phyloP scores from a whole-genome alignment of 768 basidiomycete genomes.

The Trametes gibbosa region DNA sequence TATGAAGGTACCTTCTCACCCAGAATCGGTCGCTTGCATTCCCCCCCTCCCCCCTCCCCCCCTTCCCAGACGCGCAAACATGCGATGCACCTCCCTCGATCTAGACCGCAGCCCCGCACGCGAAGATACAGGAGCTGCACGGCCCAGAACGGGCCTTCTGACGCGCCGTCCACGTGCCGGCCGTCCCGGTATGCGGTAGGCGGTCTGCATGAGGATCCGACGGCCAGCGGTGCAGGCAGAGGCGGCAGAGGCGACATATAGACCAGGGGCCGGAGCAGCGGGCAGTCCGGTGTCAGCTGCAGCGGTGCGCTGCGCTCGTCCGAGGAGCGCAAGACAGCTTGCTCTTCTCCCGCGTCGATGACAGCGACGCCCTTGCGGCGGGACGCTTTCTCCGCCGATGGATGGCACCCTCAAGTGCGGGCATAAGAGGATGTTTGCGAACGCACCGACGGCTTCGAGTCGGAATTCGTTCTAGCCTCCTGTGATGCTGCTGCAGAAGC shows the following conservation, averaged over 20 bases:
- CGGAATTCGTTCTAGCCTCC: slow-evolving; percentile 8
- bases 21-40: not conserved
- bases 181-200: not conserved
- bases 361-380: slow-evolving; percentile 3
- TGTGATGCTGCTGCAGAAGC: slow-evolving; percentile 5
- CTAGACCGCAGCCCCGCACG: slow-evolving; percentile 2
- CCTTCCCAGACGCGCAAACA: slow-evolving; percentile 8
- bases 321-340: not conserved
- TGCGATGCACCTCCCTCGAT: slow-evolving; percentile 10
- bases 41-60: not conserved
- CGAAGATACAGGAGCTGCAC: slow-evolving; percentile 1
- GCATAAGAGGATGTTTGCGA: slow-evolving; percentile 9
- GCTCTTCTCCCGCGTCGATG: slow-evolving; percentile 13
- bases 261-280: not conserved
- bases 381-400: slow-evolving; percentile 7
- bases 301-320: slow-evolving; percentile 1
- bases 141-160: not conserved
- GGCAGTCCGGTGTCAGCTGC: not conserved
- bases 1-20: slow-evolving; percentile 19
- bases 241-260: not conserved
- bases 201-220: not conserved
- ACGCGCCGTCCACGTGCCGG: slow-evolving; percentile 3
- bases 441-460: slow-evolving; percentile 7
- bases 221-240: not conserved
- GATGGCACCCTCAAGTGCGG: slow-evolving; percentile 8